A percentile compares a stretch with the other conserved stretches of the same genome.
Evolutionary conservation across 139 green algal species (phyloP).

Genomic region (Edaphochlamys debaryana): DNA sequence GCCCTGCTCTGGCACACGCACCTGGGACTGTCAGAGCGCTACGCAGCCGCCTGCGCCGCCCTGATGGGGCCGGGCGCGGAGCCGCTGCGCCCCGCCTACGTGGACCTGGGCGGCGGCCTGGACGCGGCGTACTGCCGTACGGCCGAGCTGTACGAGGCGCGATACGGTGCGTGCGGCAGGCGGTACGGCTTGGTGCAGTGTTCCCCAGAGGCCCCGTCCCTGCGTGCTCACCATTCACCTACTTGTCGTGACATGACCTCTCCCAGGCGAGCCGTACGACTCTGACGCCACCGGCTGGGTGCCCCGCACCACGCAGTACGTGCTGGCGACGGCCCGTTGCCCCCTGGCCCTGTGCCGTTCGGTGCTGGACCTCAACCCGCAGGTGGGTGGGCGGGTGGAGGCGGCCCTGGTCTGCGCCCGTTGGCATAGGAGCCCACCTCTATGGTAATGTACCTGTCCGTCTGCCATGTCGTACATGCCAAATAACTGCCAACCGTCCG

Average conservation of each 20-base stretch:
- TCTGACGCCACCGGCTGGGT: not conserved
- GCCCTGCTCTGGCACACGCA: slow-evolving; percentile 27
- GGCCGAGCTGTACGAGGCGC: not conserved
- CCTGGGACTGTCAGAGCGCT: slow-evolving; percentile 1
- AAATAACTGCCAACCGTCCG: too few relatives aligned
- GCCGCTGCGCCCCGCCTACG: not conserved
- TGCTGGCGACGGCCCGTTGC: not conserved
- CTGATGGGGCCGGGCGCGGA: not conserved
- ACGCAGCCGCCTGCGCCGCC: not conserved
- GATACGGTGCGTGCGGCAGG: not conserved
- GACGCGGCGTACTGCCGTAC: not conserved
- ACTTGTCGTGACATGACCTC: too few relatives aligned
- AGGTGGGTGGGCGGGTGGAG: too few relatives aligned
- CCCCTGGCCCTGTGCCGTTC: not conserved
- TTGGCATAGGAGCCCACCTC: too few relatives aligned
- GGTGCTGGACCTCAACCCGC: too few relatives aligned
- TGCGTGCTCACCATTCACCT: too few relatives aligned
- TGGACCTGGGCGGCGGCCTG: not conserved
- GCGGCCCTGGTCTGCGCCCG: too few relatives aligned
- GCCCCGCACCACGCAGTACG: not conserved
- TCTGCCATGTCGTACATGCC: too few relatives aligned
- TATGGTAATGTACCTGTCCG: too few relatives aligned
- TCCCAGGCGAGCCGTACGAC: not conserved
- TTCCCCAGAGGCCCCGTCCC: too few relatives aligned
- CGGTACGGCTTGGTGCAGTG: too few relatives aligned